phyloP scores from a whole-genome alignment of 495 filamentous ascomycete genomes.

The Hypoxylon crocopeplum region DNA sequence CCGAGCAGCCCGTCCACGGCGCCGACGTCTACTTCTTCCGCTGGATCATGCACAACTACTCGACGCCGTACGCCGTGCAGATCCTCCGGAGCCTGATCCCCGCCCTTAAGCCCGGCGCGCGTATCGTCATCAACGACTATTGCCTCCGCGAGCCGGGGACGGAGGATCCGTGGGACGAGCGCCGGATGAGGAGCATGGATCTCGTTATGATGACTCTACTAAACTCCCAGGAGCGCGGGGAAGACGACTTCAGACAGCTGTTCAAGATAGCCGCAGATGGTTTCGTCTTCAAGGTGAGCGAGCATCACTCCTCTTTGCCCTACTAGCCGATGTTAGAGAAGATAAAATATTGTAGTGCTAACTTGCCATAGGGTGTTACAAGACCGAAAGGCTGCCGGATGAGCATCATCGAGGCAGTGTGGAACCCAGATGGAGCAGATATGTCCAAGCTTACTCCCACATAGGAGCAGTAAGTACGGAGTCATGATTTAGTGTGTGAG shows the following conservation, averaged over 20 bases:
- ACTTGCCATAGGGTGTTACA: constrained; percentile 43
- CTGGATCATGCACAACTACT: constrained; percentile 66
- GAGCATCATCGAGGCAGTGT: constrained; percentile 59
- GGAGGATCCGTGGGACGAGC: constrained; percentile 57
- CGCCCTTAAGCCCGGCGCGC: constrained; percentile 60
- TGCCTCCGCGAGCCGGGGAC: constrained; percentile 53
- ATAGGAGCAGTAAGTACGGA: background rate
- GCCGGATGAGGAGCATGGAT: constrained; percentile 61
- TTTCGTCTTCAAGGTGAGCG: constrained; percentile 53
- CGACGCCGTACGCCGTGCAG: constrained; percentile 61
- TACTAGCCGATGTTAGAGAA: too few relatives aligned
- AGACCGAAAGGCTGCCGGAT: constrained; percentile 53
- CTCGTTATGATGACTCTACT: constrained; percentile 61
- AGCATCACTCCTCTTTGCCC: background rate
- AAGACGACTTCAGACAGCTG: constrained; percentile 54
- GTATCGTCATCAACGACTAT: constrained; percentile 60
- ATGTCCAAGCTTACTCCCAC: background rate
- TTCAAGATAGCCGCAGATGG: constrained; percentile 53
- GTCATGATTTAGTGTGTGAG: background rate
- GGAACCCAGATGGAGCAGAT: constrained; percentile 43
- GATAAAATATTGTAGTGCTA: constrained; percentile 2
- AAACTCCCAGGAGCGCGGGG: constrained; percentile 61
- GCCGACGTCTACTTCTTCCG: constrained; percentile 66
- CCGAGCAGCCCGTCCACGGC: constrained; percentile 57
- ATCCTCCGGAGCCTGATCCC: constrained; percentile 61